Conservation (phyloP, 2,329 filamentous ascomycete species). For the Colletotrichum horii region DNA sequence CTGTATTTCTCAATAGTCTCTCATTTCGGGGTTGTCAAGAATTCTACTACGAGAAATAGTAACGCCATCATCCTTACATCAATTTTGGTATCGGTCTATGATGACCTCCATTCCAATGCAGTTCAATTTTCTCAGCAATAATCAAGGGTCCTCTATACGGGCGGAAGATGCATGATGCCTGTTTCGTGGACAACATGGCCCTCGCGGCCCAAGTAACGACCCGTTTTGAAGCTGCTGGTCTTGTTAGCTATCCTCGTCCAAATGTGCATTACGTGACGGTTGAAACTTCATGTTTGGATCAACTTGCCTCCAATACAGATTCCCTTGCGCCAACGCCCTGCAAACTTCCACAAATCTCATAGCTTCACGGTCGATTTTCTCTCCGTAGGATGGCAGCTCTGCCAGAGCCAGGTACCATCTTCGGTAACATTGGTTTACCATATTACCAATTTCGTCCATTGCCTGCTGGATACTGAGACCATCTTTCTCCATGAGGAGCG, state of each 20-base stretch:
- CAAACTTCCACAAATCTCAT: neutral
- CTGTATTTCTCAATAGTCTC: neutral
- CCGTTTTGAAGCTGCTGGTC: neutral
- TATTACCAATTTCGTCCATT: neutral
- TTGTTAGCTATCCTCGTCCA: neutral
- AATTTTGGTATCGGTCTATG: neutral
- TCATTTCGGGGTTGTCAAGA: neutral
- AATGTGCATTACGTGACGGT: neutral
- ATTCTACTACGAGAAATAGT: neutral
- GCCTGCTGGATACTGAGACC: neutral
- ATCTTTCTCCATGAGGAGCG: neutral
- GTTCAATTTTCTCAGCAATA: slow-evolving; percentile 29
- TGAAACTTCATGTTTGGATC: neutral
- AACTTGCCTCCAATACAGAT: neutral
- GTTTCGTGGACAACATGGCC: neutral
- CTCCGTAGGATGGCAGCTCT: neutral
- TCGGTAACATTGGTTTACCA: neutral
- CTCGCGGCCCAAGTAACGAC: neutral
- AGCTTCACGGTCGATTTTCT: neutral
- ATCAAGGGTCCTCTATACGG: slow-evolving; percentile 43
- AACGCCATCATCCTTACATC: neutral
- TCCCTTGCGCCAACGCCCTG: neutral
- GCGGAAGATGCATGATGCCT: neutral
- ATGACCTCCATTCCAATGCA: neutral
- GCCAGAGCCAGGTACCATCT: neutral